phyloP scores from a whole-genome alignment of 441 rosid genomes.

The Erodium moschatum region DNA sequence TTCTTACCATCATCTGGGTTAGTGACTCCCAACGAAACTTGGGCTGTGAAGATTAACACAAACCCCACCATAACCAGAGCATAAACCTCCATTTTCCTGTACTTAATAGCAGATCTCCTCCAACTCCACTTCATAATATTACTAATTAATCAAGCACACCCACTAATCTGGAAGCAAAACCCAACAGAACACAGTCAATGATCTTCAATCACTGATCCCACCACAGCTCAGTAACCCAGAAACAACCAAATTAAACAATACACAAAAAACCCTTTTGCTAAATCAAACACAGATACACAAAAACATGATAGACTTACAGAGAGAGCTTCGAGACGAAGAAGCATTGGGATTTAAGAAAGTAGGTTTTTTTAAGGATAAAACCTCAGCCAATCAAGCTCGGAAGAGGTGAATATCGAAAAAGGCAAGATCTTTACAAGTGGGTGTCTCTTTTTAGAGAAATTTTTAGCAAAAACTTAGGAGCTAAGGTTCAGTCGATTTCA shows the following conservation, averaged over 20 bases:
- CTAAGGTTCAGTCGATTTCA: conserved; percentile 1
- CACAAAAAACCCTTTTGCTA: conserved; percentile 18
- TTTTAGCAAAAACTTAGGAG: conserved; percentile 3
- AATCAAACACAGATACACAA: background rate
- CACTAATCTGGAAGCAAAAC: conserved; percentile 39
- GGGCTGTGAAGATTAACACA: conserved; percentile 46
- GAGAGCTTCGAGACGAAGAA: background rate
- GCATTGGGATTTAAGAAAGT: conserved; percentile 4
- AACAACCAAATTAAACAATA: conserved; percentile 9
- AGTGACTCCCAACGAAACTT: conserved; percentile 52
- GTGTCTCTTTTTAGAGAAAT: background rate
- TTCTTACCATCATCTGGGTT: conserved; percentile 69
- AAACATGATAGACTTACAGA: background rate
- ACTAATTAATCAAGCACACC: conserved; percentile 23
- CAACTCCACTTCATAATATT: conserved; percentile 1
- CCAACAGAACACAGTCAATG: conserved; percentile 8
- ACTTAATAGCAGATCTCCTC: conserved; percentile 42
- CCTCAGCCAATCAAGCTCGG: background rate
- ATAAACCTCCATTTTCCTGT: conserved; percentile 37
- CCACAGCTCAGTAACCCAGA: conserved; percentile 5
- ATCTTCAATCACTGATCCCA: conserved; percentile 20
- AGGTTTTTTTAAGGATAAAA: background rate
- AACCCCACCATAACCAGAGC: conserved; percentile 36
- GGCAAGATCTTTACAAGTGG: conserved; percentile 2
- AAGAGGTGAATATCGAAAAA: background rate